These are phyloP conservation scores for Phlyctochytrium planicorne DNA, from an alignment of 192 early-diverging fungal genomes.

Conservation along the genomic window DNA sequence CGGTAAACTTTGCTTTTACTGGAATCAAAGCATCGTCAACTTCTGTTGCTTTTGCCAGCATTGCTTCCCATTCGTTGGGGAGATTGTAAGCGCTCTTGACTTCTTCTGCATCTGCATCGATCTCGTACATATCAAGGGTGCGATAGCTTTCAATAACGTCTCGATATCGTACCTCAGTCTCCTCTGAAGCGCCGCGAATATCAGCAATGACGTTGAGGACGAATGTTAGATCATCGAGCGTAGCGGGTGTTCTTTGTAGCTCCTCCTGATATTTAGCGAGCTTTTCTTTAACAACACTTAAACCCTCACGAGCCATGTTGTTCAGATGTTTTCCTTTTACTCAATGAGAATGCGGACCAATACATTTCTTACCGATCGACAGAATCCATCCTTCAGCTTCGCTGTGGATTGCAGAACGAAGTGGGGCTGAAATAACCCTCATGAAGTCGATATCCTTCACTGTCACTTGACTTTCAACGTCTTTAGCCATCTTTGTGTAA, in stretches of 20 bases:
- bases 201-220: conserved; percentile 60
- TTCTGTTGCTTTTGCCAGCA: conserved; percentile 44
- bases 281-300: conserved; percentile 30
- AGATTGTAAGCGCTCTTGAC: conserved; percentile 38
- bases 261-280: conserved; percentile 51
- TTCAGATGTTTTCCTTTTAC: conserved; percentile 55
- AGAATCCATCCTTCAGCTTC: conserved; percentile 58
- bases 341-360: conserved; percentile 6
- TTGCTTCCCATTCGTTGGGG: conserved; percentile 49
- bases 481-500: conserved; percentile 58
- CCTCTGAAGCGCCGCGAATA: conserved; percentile 53
- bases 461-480: conserved; percentile 50
- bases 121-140: conserved; percentile 51
- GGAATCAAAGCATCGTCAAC: conserved; percentile 56
- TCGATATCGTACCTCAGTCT: conserved; percentile 53
- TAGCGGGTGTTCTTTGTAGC: conserved; percentile 42
- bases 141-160: conserved; percentile 59
- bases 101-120: conserved; percentile 45
- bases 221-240: conserved; percentile 61
- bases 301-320: conserved; percentile 42
- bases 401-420: conserved; percentile 51
- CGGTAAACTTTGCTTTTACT: conserved; percentile 62
- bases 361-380: conserved; percentile 43
- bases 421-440: conserved; percentile 46
- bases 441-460: conserved; percentile 60